Base-by-base conservation (phyloP, 169 alveolate species). In the Cryptosporidium muris region DNA sequence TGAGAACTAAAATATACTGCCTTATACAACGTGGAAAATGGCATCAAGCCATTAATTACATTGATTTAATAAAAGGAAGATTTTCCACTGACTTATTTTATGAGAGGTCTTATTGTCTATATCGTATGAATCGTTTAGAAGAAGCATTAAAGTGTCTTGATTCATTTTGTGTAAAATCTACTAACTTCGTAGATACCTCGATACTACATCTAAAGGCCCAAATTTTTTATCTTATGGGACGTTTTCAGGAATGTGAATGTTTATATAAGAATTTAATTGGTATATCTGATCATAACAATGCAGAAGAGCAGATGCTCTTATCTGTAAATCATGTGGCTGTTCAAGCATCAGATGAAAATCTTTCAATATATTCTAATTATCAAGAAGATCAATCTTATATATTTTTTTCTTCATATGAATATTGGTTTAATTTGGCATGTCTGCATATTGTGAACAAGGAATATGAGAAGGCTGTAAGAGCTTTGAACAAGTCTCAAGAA, bases 31-130 rank as follows among this genome's bases (percentile, higher is more conserved):
- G 63, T 49, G 56, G 58, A 48, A 65, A 47, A 66, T 63, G 81
- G 82, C 48, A 60, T 16, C 81, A 60, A 38, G 89, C 81, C 34
- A 81, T 81, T 14, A 81, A 64, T 25, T 8, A 48, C n/a, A 47
- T 81, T n/a, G 89, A 81, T 9, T n/a, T 6, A 37, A 25, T 25
- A 25, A 48, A 65, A 40, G 56, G 45, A 11, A 25, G 25, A 25
- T 25, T 25, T 25, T 25, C 25, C 25, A 6, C 51, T 14, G 82
- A 63, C n/a, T 63, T 81, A 12, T 63, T 65, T 14, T 81, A 64
- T 58, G 89, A 81, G 51, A 81, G 65, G 62, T 65, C 89, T 11
- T 81, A 81, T 42, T 63, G 82, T 25, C 49, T 81, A 12, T 81
- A 81, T 47, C 48, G 89, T 51, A 65, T 38, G 36, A 81, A 81